Base-by-base conservation (phyloP, 495 filamentous ascomycete genomes). In the Gamarada debralockiae region DNA sequence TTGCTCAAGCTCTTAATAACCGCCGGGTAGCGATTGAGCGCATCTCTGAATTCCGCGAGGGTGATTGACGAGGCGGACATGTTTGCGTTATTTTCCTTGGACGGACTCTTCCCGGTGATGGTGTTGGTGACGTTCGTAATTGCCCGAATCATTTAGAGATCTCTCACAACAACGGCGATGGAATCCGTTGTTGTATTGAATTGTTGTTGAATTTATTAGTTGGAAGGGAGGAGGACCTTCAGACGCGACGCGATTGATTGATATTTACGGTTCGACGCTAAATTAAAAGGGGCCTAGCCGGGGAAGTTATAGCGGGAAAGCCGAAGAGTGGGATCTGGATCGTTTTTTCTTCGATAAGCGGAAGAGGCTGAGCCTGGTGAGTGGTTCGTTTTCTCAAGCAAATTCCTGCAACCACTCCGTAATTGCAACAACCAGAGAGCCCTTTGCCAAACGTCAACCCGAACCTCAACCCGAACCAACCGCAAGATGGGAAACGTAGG, bases 401-500 rank as follows among this genome's bases (percentile, higher is more conserved):
- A n/a, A n/a, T n/a, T n/a, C n/a, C n/a, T n/a, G n/a, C n/a, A n/a
- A n/a, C n/a, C n/a, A n/a, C n/a, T n/a, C n/a, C n/a, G n/a, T n/a
- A n/a, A n/a, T n/a, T n/a, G n/a, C n/a, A n/a, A n/a, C n/a, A n/a
- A n/a, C n/a, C n/a, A n/a, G n/a, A n/a, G n/a, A n/a, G n/a, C n/a
- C n/a, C n/a, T n/a, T n/a, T n/a, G n/a, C n/a, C n/a, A n/a, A n/a
- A n/a, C n/a, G n/a, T n/a, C n/a, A n/a, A n/a, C n/a, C n/a, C n/a
- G n/a, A n/a, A n/a, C n/a, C n/a, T n/a, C n/a, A n/a, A n/a, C n/a
- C n/a, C n/a, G n/a, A n/a, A n/a, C n/a, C n/a, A n/a, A 15, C 27
- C 31, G 45, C 27, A 48, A 48, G 31, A 48, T 48, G 29, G 55
- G 76, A 54, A 79, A 79, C 73, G 76, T 79, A 73, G 47, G 73